phyloP scores from a whole-genome alignment of 192 early-diverging fungal genomes.

The Physocladia obscura region DNA sequence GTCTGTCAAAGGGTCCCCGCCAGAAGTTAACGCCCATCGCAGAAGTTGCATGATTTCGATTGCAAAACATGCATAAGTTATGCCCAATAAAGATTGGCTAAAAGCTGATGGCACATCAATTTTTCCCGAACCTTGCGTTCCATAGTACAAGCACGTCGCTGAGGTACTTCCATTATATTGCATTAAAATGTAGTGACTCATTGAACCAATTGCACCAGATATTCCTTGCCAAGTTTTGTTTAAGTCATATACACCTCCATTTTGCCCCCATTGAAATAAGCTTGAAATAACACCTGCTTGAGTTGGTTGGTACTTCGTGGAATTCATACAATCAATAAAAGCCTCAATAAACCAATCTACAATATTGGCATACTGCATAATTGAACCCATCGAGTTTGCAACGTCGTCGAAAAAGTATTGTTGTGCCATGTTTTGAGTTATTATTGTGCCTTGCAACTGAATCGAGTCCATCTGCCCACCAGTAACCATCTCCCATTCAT shows the following conservation, averaged over 20 bases:
- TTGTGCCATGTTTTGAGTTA: neutral
- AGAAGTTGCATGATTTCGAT: constrained; percentile 1
- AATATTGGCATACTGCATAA: neutral
- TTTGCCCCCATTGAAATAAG: neutral
- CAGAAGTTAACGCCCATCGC: neutral
- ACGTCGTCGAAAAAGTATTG: neutral
- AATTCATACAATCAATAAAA: neutral
- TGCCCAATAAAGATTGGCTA: neutral
- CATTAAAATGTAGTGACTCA: constrained; percentile 11
- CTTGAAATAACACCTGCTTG: neutral
- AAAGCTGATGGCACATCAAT: neutral
- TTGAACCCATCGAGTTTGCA: neutral
- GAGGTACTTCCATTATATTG: neutral
- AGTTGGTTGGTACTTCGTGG: neutral
- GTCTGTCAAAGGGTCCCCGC: neutral
- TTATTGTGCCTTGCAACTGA: neutral
- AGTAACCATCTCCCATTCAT: constrained; percentile 21
- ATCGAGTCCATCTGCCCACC: neutral
- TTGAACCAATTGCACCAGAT: constrained; percentile 5
- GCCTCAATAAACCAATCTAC: neutral
- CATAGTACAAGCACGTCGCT: constrained; percentile 5
- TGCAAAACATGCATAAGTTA: neutral
- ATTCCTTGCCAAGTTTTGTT: neutral
- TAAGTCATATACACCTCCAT: constrained; percentile 1
- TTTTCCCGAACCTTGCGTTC: neutral